These are phyloP conservation scores for Mucor plumbeus DNA, from an alignment of 371 early-diverging fungal species.

Conservation along the genomic window DNA sequence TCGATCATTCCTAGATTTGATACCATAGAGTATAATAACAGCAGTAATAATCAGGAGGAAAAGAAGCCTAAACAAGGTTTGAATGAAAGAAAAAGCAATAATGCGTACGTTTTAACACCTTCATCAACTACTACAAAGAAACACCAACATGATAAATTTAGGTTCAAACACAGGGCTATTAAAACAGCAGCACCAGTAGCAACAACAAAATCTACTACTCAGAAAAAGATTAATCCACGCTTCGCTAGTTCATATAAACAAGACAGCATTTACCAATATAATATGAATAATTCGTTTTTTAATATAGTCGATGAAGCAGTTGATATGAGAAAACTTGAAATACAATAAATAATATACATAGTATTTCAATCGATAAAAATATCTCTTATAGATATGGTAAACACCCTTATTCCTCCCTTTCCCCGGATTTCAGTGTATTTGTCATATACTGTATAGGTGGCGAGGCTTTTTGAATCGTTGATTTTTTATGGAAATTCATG, in stretches of 20 bases:
- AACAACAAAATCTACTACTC: neutral
- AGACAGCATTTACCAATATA: neutral
- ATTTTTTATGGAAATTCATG: no score
- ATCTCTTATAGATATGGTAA: no score
- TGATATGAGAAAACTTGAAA: neutral
- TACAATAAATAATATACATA: no score
- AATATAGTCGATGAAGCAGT: neutral
- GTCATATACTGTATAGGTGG: no score
- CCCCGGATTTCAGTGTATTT: no score
- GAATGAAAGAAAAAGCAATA: neutral
- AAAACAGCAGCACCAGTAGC: neutral
- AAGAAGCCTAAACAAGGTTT: neutral
- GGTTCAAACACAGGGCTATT: neutral
- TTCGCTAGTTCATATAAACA: neutral
- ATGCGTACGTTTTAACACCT: neutral
- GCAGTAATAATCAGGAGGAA: neutral
- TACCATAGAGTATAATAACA: neutral
- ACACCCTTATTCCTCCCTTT: no score
- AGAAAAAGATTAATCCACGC: neutral
- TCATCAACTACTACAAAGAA: neutral
- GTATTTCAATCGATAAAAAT: no score
- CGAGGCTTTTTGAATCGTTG: no score
- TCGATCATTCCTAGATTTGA: neutral
- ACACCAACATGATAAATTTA: neutral
- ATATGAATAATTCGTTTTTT: neutral